These are phyloP conservation scores for Saksenaea vasiformis DNA, from an alignment of 371 early-diverging fungal species.

Conservation along the genomic window DNA sequence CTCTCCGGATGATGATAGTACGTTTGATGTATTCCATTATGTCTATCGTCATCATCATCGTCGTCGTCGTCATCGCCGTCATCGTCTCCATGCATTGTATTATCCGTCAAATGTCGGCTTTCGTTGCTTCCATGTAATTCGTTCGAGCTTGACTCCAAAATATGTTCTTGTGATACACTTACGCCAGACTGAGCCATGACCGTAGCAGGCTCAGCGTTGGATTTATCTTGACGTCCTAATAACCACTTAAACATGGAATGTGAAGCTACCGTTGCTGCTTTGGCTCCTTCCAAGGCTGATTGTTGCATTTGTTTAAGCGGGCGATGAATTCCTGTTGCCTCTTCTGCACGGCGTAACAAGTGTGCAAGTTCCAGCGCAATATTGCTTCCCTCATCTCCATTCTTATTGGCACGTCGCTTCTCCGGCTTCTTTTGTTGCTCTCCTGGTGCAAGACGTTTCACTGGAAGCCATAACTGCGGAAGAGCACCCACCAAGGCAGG, in stretches of 20 bases:
- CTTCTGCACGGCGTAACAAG: conserved; percentile 30
- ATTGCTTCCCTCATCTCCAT: conserved; percentile 6
- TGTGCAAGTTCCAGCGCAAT: conserved; percentile 24
- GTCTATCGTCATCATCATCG: neutral
- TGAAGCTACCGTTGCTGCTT: neutral
- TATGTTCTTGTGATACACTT: conserved; percentile 18
- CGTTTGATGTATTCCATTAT: conserved; percentile 1
- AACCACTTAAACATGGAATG: neutral
- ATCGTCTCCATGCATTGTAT: neutral
- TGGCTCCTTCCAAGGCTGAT: neutral
- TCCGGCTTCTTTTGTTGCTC: conserved; percentile 15
- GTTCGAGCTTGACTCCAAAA: neutral
- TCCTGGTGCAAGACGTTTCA: conserved; percentile 23
- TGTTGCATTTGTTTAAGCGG: conserved; percentile 1
- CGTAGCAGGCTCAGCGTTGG: neutral
- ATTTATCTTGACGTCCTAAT: neutral
- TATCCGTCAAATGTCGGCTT: neutral
- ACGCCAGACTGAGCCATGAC: neutral
- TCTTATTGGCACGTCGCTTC: neutral
- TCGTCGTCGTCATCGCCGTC: conserved; percentile 1
- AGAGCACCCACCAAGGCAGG: conserved; percentile 69
- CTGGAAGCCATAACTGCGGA: conserved; percentile 79
- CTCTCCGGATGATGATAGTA: conserved; percentile 42
- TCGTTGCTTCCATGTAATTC: too few relatives aligned
- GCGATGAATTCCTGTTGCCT: neutral